These are phyloP conservation scores for Picea sitchensis DNA, from an alignment of 75 land plant species.

Conservation along the genomic window DNA sequence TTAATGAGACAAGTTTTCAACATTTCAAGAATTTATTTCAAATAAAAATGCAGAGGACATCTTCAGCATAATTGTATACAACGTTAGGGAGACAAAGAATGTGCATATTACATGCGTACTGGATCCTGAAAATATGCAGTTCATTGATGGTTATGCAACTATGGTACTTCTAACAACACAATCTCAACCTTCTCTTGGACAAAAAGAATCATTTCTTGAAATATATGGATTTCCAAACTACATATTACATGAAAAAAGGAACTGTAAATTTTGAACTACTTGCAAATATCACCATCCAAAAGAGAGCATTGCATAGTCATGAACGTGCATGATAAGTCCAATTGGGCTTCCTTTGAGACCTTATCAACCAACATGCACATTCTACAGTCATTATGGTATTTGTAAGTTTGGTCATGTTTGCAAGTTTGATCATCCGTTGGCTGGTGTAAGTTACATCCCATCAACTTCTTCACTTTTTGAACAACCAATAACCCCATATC, in stretches of 20 bases:
- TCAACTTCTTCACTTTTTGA: conserved; percentile 85
- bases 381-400: conserved; percentile 70
- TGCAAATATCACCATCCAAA: conserved; percentile 86
- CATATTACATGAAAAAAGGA: conserved; percentile 79
- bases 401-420: conserved; percentile 89
- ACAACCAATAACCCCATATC: conserved; percentile 45
- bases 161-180: conserved; percentile 35
- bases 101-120: too few relatives aligned
- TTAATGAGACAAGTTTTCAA: too few relatives aligned
- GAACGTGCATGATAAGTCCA: conserved; percentile 37
- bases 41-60: too few relatives aligned
- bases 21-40: too few relatives aligned
- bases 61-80: too few relatives aligned
- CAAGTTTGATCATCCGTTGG: conserved; percentile 67
- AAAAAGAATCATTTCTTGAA: conserved; percentile 47
- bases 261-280: conserved; percentile 74
- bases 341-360: conserved; percentile 80
- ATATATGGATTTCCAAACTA: conserved; percentile 62
- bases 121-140: too few relatives aligned
- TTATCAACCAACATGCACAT: conserved; percentile 52
- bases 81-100: too few relatives aligned
- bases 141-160: neutral
- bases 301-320: conserved; percentile 43
- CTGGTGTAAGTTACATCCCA: conserved; percentile 61
- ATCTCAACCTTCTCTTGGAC: neutral